Base-by-base conservation (phyloP, 495 filamentous ascomycete genomes). In the Podospora appendiculata region DNA sequence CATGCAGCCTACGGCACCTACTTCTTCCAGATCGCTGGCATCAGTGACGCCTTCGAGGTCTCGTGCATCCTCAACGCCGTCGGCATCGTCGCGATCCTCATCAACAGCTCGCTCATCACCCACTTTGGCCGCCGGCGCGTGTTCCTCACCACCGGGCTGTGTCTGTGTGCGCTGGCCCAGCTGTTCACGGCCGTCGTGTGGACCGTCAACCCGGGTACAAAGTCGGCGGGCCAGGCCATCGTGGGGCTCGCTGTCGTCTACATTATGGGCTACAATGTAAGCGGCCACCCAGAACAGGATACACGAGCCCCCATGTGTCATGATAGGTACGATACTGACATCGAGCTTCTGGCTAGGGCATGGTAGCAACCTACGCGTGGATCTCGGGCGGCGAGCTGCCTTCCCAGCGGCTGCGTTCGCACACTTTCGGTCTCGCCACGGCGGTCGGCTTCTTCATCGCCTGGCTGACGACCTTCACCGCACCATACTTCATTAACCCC, bases 401-500 rank as follows among this genome's bases (percentile, higher is more conserved):
- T 0, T 72, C 64, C 0, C 68, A 82, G 49, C 63, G 73, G 4
- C 62, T 80, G 11, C 74, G 78, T 1, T 72, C 70, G 11, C 76
- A 79, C 57, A 79, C 77, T 0, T 79, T 79, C 41, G 77, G 78
- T 35, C 52, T 80, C 16, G 77, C 76, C 0, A 70, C 76, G 0
- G 67, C 72, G 1, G 52, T 79, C 3, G 75, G 74, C 3, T 81
- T 79, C 58, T 65, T 78, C 42, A 71, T 68, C 16, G 77, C 74
- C 11, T 80, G 80, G 80, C 61, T 82, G 44, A 74, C 74, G 3
- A 80, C 77, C 2, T 83, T 83, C 48, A 80, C 79, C 0, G 76
- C 78, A 7, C 73, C 80, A 16, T 82, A 84, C 55, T 82, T 84
- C 55, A 82, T 84, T 59, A 83, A 82, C 50, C 79, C 80, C 0